Evolutionary conservation across 371 early-diverging fungal species (phyloP).

Genomic region (Lichtheimia corymbifera): DNA sequence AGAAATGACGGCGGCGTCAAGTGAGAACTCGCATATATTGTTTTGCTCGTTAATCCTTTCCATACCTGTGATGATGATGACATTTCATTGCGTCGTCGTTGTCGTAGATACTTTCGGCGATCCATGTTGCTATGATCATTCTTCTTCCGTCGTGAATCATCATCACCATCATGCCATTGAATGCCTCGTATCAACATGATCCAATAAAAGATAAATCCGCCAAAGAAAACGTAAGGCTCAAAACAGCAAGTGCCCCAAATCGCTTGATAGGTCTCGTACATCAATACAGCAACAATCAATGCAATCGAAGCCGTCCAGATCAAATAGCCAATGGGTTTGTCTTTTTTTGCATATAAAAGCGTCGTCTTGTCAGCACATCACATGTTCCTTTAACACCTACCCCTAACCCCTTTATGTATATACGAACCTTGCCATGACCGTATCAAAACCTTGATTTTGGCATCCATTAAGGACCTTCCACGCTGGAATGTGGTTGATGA

Average conservation of each 20-base stretch:
- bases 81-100: neutral
- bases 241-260: constrained; percentile 13
- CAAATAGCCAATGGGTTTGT: neutral
- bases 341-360: neutral
- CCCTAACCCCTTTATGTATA: no score
- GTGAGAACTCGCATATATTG: neutral
- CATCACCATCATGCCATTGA: constrained; percentile 4
- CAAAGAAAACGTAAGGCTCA: constrained; percentile 13
- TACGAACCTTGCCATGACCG: neutral
- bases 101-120: neutral
- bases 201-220: constrained; percentile 11
- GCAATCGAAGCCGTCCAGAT: neutral
- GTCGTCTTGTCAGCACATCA: neutral
- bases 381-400: neutral
- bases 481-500: no score
- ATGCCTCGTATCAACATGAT: constrained; percentile 9
- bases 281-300: neutral
- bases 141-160: neutral
- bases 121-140: neutral
- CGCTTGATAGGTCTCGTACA: constrained; percentile 14
- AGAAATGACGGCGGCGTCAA: neutral
- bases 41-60: neutral
- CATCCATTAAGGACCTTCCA: neutral
- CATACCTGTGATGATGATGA: constrained; percentile 2
- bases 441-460: neutral